These are phyloP conservation scores for Penicillium steckii DNA, from an alignment of 495 filamentous ascomycete species.

Conservation along the genomic window DNA sequence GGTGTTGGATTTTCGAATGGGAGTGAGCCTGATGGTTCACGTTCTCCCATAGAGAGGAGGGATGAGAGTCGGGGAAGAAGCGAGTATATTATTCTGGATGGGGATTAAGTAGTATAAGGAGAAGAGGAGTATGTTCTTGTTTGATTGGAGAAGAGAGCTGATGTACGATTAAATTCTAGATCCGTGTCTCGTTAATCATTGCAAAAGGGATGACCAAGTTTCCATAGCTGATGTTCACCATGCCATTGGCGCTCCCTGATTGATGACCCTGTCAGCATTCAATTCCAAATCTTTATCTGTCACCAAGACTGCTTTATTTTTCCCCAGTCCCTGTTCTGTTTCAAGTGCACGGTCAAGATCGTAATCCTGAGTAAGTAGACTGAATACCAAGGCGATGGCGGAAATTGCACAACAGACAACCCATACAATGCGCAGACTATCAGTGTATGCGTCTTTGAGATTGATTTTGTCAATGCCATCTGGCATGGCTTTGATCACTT, in stretches of 20 bases:
- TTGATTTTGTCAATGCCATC: slow-evolving; percentile 36
- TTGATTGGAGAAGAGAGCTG: too few relatives aligned
- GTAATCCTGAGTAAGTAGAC: slow-evolving; percentile 51
- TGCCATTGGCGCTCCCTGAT: slow-evolving; percentile 15
- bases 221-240: slow-evolving; percentile 4
- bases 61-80: not conserved
- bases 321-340: slow-evolving; percentile 21
- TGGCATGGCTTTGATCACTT: slow-evolving; percentile 56
- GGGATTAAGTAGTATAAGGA: not conserved
- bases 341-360: slow-evolving; percentile 52
- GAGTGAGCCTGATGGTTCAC: not conserved
- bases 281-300: slow-evolving; percentile 20
- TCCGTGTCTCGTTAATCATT: not conserved
- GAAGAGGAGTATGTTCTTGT: too few relatives aligned
- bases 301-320: not conserved
- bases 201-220: not conserved
- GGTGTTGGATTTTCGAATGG: slow-evolving; percentile 36
- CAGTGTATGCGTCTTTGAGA: slow-evolving; percentile 54
- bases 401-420: slow-evolving; percentile 51
- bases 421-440: slow-evolving; percentile 59
- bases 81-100: not conserved
- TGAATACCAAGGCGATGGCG: slow-evolving; percentile 47
- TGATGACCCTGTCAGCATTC: not conserved
- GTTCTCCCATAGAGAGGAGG: not conserved
- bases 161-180: slow-evolving; percentile 7